phyloP scores from a whole-genome alignment of 768 basidiomycete species.

The Stropharia rugosoannulata region DNA sequence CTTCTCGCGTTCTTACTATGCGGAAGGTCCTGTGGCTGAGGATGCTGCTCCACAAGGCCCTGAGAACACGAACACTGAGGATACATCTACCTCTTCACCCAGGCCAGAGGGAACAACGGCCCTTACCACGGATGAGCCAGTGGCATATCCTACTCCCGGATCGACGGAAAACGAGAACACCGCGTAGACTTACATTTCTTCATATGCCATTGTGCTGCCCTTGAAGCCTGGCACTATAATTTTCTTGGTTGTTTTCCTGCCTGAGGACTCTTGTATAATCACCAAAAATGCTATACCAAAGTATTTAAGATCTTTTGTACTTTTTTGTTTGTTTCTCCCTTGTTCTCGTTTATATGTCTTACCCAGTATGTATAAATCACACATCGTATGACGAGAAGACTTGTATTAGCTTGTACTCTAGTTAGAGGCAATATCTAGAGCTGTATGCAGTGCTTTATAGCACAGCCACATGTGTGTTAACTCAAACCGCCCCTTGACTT shows the following conservation, averaged over 20 bases:
- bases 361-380: not conserved
- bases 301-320: slow-evolving; percentile 8
- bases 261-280: too few relatives aligned
- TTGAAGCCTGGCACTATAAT: not conserved
- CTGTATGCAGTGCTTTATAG: not conserved
- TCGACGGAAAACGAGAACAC: slow-evolving; percentile 41
- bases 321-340: slow-evolving; percentile 3
- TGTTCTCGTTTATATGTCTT: not conserved
- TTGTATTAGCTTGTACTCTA: not conserved
- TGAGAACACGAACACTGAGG: not conserved
- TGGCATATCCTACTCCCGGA: slow-evolving; percentile 50
- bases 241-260: not conserved
- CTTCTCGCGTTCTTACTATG: slow-evolving; percentile 10
- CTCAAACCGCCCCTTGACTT: not conserved
- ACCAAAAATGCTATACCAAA: slow-evolving; percentile 8
- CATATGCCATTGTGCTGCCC: not conserved
- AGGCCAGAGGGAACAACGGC: slow-evolving; percentile 2
- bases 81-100: not conserved
- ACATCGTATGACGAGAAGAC: not conserved
- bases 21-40: slow-evolving; percentile 5
- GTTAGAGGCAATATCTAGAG: not conserved
- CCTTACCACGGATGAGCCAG: slow-evolving; percentile 24
- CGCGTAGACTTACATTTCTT: slow-evolving; percentile 21
- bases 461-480: slow-evolving; percentile 12
- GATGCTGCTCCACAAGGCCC: too few relatives aligned